Percentiles rank a stretch among this genome's conserved stretches.
Evolutionary conservation across 2,329 filamentous ascomycete genomes (phyloP).

Genomic region (Pyrenophora graminea): DNA sequence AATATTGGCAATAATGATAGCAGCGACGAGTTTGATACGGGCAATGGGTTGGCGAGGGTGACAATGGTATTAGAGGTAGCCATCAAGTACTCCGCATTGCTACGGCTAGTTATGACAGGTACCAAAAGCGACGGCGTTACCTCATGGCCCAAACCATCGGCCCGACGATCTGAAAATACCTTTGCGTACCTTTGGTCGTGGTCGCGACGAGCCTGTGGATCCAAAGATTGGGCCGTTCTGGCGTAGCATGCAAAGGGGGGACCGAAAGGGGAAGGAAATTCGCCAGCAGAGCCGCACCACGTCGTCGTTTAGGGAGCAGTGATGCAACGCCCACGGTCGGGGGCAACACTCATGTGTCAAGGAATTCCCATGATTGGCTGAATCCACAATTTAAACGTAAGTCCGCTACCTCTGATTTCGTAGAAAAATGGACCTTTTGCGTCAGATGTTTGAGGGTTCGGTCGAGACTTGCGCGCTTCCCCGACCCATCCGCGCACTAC

Average conservation of each 20-base stretch:
- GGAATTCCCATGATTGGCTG: slow-evolving; percentile 5
- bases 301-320: not conserved
- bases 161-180: slow-evolving; percentile 5
- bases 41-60: not conserved
- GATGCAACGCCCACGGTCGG: slow-evolving; percentile 10
- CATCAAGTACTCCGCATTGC: not conserved
- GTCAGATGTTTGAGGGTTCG: not conserved
- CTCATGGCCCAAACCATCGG: slow-evolving; percentile 1
- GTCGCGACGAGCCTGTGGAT: slow-evolving; percentile 11
- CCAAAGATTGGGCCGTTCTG: not conserved
- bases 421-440: slow-evolving; percentile 3
- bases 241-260: slow-evolving; percentile 2
- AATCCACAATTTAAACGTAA: not conserved
- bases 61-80: not conserved
- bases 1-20: not conserved
- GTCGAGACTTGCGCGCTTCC: slow-evolving; percentile 1
- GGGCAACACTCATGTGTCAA: slow-evolving; percentile 8
- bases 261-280: slow-evolving; percentile 11
- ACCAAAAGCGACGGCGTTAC: not conserved
- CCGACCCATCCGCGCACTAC: slow-evolving; percentile 6
- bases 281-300: slow-evolving; percentile 6
- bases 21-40: not conserved
- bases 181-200: not conserved
- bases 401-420: slow-evolving; percentile 4
- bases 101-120: slow-evolving; percentile 3